Percentiles rank a stretch among this genome's conserved stretches.
Conservation (phyloP, 148 eudicot species). For the Chenopodium suecicum region DNA sequence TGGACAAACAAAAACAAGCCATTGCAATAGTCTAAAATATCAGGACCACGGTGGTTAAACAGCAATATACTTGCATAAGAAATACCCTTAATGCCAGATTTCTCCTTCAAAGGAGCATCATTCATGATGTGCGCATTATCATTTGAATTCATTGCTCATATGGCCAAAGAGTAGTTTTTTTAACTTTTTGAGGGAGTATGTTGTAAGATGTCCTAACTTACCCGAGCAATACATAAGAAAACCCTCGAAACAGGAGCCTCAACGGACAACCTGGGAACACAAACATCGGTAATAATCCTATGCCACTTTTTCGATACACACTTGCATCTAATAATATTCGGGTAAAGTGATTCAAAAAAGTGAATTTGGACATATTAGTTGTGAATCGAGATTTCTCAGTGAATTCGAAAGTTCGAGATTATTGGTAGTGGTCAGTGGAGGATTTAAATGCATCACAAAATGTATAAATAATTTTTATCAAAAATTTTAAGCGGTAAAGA, state of each 20-base stretch:
- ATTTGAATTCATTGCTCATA: neutral
- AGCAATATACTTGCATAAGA: neutral
- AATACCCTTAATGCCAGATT: too few species aligned
- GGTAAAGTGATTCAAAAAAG: too few species aligned
- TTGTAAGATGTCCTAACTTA: neutral
- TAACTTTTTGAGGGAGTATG: neutral
- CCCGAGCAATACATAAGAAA: too few species aligned
- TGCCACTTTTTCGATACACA: slow-evolving; percentile 16
- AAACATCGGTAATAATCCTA: neutral
- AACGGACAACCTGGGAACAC: neutral
- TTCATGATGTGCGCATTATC: neutral
- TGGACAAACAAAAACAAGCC: slow-evolving; percentile 16
- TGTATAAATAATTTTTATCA: too few species aligned
- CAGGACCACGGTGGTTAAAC: too few species aligned
- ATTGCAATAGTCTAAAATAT: neutral
- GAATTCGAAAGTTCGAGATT: too few species aligned
- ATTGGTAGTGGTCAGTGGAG: too few species aligned
- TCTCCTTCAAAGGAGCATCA: neutral
- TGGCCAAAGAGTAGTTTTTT: neutral
- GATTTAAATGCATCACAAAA: too few species aligned
- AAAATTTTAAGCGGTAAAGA: too few species aligned
- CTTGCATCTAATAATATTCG: neutral
- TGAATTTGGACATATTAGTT: too few species aligned
- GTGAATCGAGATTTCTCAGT: too few species aligned
- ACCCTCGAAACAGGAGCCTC: too few species aligned